These are phyloP conservation scores for Chaetomium strumarium DNA, from an alignment of 2,329 filamentous ascomycete species.

Conservation along the genomic window DNA sequence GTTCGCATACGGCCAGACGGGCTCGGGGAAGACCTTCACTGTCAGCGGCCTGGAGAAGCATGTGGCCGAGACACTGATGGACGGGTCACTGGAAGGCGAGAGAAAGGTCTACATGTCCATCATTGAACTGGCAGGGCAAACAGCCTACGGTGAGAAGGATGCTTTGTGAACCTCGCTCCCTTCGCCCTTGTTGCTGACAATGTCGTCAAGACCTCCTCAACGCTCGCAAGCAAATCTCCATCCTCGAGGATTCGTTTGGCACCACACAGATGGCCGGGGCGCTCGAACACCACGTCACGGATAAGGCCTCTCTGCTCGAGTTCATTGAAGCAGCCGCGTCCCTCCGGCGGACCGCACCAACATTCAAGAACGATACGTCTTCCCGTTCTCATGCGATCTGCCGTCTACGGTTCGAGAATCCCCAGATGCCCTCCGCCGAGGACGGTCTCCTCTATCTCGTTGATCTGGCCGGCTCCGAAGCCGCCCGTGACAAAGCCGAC, in stretches of 20 bases:
- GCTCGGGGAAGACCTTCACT: slow-evolving; percentile 44
- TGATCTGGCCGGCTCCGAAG: slow-evolving; percentile 45
- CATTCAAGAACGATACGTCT: slow-evolving; percentile 41
- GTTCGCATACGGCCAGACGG: slow-evolving; percentile 45
- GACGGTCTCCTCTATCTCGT: slow-evolving; percentile 43
- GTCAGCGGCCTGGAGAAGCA: slow-evolving; percentile 38
- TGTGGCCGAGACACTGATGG: slow-evolving; percentile 30
- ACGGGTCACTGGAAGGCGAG: slow-evolving; percentile 20
- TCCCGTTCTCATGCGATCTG: slow-evolving; percentile 46
- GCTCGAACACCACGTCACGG: slow-evolving; percentile 32
- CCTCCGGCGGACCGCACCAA: slow-evolving; percentile 38
- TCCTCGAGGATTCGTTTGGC: slow-evolving; percentile 43
- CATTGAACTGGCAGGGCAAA: slow-evolving; percentile 23
- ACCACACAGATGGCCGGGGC: slow-evolving; percentile 40
- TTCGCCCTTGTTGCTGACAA: not conserved
- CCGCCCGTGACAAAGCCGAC: slow-evolving; percentile 36
- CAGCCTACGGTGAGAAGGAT: slow-evolving; percentile 21
- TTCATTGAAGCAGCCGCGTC: slow-evolving; percentile 34
- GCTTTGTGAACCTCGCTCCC: no score
- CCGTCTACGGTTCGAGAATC: slow-evolving; percentile 39
- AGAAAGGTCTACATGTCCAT: slow-evolving; percentile 20
- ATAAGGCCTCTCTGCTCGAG: slow-evolving; percentile 27
- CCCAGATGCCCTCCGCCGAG: slow-evolving; percentile 23
- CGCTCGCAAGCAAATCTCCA: slow-evolving; percentile 34
- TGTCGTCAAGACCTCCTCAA: slow-evolving; percentile 36